Base-by-base conservation (phyloP, 2,329 filamentous ascomycete genomes). In the Xylariaceae sp. region DNA sequence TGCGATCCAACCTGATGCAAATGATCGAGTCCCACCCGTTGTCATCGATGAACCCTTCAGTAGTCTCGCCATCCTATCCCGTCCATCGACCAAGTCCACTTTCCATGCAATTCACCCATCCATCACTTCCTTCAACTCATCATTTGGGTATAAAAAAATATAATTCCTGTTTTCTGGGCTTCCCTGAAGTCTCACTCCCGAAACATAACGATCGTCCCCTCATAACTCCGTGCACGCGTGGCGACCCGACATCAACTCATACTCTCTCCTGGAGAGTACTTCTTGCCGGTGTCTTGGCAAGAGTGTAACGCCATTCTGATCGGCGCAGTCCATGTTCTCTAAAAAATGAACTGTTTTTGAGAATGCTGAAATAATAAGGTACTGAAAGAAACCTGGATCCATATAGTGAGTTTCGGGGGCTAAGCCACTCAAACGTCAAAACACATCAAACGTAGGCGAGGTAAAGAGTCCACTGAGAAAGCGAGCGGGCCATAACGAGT, bases 81-180 rank as follows among this genome's bases (percentile, higher is more conserved):
- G 54, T 58, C 51, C 44, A 56, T 54, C 52, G 41, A 54, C 23
- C 23, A 30, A 30, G 23, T 30, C 23, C 23, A 30, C 23, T 30
- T 30, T 30, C 23, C 23, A 30, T 30, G 23, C 23, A 30, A 30
- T 23, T 51, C 49, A 34, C 41, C 37, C 51, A 57, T 50, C 47
- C 51, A 15, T 41, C 13, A 50, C 45, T 47, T 44, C 35, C 10
- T 56, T 57, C 50, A 30, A 30, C 49, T 44, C 13, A 59, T 57
- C 50, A 45, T 44, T 17, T 47, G 56, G 59, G 54, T 57, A 59
- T 59, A 57, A 58, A 58, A 58, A 58, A 51, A 57, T 57, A 56
- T 56, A 51, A 52, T 52, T 52, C 56, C 53, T 56, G 30, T 41
- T 52, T 17, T 51, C 50, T 15, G 4, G 35, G 13, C 1, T 35